phyloP scores from a whole-genome alignment of 768 basidiomycete species.

The Pisolithus sp. region DNA sequence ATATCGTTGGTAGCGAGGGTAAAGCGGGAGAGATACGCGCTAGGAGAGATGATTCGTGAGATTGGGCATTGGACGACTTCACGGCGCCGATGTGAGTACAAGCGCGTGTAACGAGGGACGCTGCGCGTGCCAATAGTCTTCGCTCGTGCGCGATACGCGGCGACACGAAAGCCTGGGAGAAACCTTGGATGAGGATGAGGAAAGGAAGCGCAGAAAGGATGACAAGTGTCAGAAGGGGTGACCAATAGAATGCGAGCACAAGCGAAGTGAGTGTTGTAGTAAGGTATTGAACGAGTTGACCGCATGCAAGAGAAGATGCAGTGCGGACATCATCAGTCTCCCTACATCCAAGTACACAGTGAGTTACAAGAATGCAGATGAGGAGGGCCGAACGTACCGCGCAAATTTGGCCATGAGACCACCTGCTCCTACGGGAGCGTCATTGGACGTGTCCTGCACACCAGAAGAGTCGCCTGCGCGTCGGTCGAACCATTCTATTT shows the following conservation, averaged over 20 bases:
- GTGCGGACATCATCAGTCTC: constrained; percentile 92
- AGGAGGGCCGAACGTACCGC: constrained; percentile 37
- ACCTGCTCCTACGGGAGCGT: constrained; percentile 68
- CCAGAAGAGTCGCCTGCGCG: constrained; percentile 53
- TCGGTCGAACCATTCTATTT: constrained; percentile 89
- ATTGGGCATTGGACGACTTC: constrained; percentile 83
- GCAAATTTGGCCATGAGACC: constrained; percentile 93
- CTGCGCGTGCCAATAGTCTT: constrained; percentile 57
- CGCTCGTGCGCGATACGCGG: constrained; percentile 69
- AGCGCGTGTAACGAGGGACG: constrained; percentile 75
- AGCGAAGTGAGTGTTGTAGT: constrained; percentile 76
- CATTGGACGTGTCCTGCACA: constrained; percentile 29
- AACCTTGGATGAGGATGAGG: constrained; percentile 66
- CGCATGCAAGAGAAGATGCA: constrained; percentile 75
- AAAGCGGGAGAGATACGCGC: constrained; percentile 42
- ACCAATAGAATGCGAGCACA: constrained; percentile 72
- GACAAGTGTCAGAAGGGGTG: constrained; percentile 82
- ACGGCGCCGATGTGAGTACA: constrained; percentile 77
- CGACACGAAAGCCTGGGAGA: constrained; percentile 63
- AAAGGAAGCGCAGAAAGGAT: constrained; percentile 86
- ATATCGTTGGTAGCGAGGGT: constrained; percentile 54
- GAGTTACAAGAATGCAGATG: background rate
- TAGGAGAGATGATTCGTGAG: constrained; percentile 46
- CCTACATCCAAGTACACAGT: constrained; percentile 35
- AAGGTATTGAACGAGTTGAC: constrained; percentile 73